phyloP scores from a whole-genome alignment of 176 grass and related monocot species.

The Triticum monococcum region DNA sequence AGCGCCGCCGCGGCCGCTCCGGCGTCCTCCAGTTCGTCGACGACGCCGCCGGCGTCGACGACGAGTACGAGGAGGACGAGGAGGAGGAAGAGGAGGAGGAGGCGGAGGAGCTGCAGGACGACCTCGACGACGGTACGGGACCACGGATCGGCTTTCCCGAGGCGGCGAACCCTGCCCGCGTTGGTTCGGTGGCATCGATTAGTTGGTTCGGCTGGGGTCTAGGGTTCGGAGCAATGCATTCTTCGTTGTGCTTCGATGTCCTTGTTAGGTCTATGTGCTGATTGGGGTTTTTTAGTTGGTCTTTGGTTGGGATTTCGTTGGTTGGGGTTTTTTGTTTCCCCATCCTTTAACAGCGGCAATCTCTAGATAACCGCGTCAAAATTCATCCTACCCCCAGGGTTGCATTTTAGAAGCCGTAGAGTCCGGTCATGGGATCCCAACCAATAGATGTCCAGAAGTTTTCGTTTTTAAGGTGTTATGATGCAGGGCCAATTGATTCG shows the following conservation, averaged over 20 bases:
- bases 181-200: neutral
- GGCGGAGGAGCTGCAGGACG: slow-evolving; percentile 30
- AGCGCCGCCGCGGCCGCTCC: slow-evolving; percentile 36
- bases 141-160: slow-evolving; percentile 16
- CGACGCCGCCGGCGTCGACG: slow-evolving; percentile 54
- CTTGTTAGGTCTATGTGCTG: neutral
- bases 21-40: slow-evolving; percentile 79
- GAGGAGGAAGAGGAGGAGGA: slow-evolving; percentile 36
- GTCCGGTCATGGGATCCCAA: neutral
- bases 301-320: neutral
- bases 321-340: neutral
- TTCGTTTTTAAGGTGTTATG: neutral
- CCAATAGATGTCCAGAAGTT: neutral
- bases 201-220: neutral
- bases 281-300: neutral
- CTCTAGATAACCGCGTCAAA: neutral
- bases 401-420: neutral
- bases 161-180: neutral
- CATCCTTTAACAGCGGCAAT: neutral
- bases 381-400: neutral
- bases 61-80: slow-evolving; percentile 54
- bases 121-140: slow-evolving; percentile 23
- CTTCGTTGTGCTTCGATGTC: neutral
- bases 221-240: slow-evolving; percentile 11
- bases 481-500: neutral